Base-by-base conservation (phyloP, 768 basidiomycete genomes). In the Naganishia vishniacii region DNA sequence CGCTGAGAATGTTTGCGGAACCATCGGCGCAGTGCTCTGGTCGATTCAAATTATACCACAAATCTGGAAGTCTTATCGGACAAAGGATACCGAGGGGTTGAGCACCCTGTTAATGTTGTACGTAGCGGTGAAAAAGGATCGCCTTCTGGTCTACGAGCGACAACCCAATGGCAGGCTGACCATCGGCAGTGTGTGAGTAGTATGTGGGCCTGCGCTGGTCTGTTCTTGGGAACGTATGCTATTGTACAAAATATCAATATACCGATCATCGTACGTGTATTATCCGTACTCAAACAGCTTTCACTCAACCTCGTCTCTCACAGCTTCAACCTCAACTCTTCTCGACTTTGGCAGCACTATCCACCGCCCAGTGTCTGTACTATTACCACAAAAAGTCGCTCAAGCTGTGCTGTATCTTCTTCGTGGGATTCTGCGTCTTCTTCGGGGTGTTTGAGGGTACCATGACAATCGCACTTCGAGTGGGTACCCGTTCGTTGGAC, bases 321-420 rank as follows among this genome's bases (percentile, higher is more conserved):
- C 29, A 51, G 34, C 69, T 74, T 51, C 76, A 78, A 62, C 77
- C 78, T 4, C 79, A 79, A 62, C 61, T 70, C 1, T 87, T 90
- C 71, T 83, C 82, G 0, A 77, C 82, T 26, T 78, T 91, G 13
- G 77, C 81, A 0, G 78, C 86, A 3, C 67, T 86, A 12, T 85
- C 84, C 2, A 87, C 85, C 84, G 81, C 81, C 0, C 77, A 91
- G 83, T 88, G 88, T 67, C 79, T 85, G 59, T 83, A 87, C 72
- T 90, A 90, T 70, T 82, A 79, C 16, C 71, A 74, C 0, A 76
- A 77, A n/a, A 78, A 81, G 31, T 80, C 83, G 0, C 67, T 59
- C 13, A 13, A 45, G 2, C 63, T 70, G 1, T 70, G 82, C 11
- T 46, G 78, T 34, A 53, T 77, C 4, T 73, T 83, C 34, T 77